Conservation (phyloP, 805 yeast genomes). For the Myxozyma kluyveri region DNA sequence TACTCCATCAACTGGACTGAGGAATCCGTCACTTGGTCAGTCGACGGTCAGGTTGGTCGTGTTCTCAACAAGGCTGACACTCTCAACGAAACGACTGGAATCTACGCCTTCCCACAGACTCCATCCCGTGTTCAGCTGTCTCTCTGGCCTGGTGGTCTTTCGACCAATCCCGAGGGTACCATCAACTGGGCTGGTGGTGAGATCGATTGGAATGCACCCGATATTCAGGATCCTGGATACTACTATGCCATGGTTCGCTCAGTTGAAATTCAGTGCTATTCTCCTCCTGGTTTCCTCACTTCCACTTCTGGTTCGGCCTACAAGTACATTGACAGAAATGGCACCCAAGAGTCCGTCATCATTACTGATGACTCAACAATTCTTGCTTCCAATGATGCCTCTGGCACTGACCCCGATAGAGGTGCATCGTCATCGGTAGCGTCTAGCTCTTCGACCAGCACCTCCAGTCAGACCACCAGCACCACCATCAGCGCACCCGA, state of each 20-base stretch:
- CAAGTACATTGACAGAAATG: slow-evolving; percentile 50
- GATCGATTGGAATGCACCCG: slow-evolving; percentile 77
- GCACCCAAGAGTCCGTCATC: slow-evolving; percentile 51
- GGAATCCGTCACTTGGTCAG: slow-evolving; percentile 61
- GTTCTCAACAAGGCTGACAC: slow-evolving; percentile 57
- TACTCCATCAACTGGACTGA: slow-evolving; percentile 84
- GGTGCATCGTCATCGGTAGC: slow-evolving; percentile 32
- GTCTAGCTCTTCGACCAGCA: slow-evolving; percentile 19
- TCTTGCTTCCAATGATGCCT: slow-evolving; percentile 58
- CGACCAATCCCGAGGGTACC: slow-evolving; percentile 56
- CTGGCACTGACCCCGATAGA: slow-evolving; percentile 62
- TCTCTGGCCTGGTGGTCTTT: slow-evolving; percentile 53
- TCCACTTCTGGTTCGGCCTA: slow-evolving; percentile 51
- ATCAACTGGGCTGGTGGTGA: slow-evolving; percentile 79
- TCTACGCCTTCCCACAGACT: slow-evolving; percentile 80
- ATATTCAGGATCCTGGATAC: slow-evolving; percentile 75
- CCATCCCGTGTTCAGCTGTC: slow-evolving; percentile 74
- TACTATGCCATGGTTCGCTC: slow-evolving; percentile 64
- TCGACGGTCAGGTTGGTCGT: slow-evolving; percentile 73
- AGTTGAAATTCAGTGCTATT: slow-evolving; percentile 66
- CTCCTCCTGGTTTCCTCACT: slow-evolving; percentile 58
- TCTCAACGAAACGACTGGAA: slow-evolving; percentile 64
- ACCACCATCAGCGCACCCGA: slow-evolving; percentile 11
- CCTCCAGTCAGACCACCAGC: slow-evolving; percentile 15
- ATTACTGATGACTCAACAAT: slow-evolving; percentile 62